Percentiles rank a stretch among this genome's conserved stretches.
Evolutionary conservation across 108 stramenopile species (phyloP).

Genomic region (Schizochytrium sp.): DNA sequence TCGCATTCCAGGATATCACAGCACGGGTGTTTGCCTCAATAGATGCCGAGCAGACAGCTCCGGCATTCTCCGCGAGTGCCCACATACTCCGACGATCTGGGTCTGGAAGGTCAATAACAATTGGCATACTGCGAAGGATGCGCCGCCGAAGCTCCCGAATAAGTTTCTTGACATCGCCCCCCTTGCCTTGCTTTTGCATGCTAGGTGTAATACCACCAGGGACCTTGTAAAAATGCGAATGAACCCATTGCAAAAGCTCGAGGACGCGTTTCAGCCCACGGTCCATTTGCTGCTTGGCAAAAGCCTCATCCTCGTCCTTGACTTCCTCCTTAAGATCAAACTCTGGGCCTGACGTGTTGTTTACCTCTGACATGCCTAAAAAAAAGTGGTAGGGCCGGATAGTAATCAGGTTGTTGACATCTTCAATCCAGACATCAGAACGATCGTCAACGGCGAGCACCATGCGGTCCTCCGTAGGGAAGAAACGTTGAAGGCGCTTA

Average conservation of each 20-base stretch:
- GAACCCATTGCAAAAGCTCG: conserved; percentile 48
- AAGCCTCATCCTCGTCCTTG: conserved; percentile 10
- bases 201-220: neutral
- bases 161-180: conserved; percentile 41
- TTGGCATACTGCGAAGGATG: conserved; percentile 11
- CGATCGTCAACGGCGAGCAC: conserved; percentile 46
- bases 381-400: conserved; percentile 53
- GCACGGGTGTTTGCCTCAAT: neutral
- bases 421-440: conserved; percentile 51
- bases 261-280: conserved; percentile 31
- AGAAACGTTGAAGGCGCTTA: conserved; percentile 50
- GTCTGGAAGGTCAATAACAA: conserved; percentile 8
- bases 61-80: conserved; percentile 34
- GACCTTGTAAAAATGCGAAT: conserved; percentile 11
- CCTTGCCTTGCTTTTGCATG: neutral
- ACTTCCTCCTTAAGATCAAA: conserved; percentile 27
- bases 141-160: conserved; percentile 24
- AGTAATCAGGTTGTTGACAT: conserved; percentile 6
- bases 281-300: neutral
- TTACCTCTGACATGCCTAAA: conserved; percentile 44
- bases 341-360: conserved; percentile 57
- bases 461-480: conserved; percentile 41
- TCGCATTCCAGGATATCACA: neutral
- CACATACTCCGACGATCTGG: neutral
- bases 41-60: neutral